Evolutionary conservation across 805 yeast genomes (phyloP).

Genomic region (Metschnikowia kofuensis): DNA sequence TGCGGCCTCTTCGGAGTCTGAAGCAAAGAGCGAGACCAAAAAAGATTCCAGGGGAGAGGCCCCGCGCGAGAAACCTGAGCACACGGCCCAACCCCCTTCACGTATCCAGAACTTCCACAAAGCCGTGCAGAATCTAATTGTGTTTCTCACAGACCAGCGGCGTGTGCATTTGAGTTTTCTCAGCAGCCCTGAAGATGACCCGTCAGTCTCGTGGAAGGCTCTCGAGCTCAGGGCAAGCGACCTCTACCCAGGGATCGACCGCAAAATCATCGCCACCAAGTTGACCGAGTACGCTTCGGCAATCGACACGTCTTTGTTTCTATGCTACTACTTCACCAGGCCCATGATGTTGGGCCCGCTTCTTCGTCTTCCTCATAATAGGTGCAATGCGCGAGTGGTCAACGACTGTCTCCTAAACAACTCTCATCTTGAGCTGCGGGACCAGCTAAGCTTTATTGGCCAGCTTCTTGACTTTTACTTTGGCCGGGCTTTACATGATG

Average conservation of each 20-base stretch:
- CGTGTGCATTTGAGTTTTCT: conserved; percentile 44
- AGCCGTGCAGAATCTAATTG: conserved; percentile 41
- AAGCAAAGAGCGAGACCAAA: not conserved
- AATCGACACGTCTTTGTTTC: conserved; percentile 77
- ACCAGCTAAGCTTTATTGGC: conserved; percentile 42
- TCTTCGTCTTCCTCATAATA: conserved; percentile 66
- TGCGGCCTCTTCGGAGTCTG: conserved; percentile 3
- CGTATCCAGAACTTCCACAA: conserved; percentile 27
- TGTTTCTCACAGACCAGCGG: conserved; percentile 52
- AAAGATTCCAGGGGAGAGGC: not conserved
- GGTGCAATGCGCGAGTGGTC: conserved; percentile 66
- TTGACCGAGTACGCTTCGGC: conserved; percentile 37
- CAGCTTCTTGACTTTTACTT: conserved; percentile 79
- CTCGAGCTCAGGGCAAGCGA: conserved; percentile 41
- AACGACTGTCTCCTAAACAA: conserved; percentile 47
- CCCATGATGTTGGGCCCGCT: conserved; percentile 81
- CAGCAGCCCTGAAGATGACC: conserved; percentile 20
- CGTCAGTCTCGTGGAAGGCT: conserved; percentile 43
- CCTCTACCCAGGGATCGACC: conserved; percentile 33
- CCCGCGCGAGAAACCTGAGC: not conserved
- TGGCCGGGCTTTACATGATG: conserved; percentile 57
- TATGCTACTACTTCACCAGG: conserved; percentile 65
- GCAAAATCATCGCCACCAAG: conserved; percentile 19
- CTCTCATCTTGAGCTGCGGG: conserved; percentile 21
- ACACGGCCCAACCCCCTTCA: conserved; percentile 3